Percentiles rank a stretch among this genome's conserved stretches.
phyloP scores from a whole-genome alignment of 139 green algal species.

The Chlamydomonas schloesseri region DNA sequence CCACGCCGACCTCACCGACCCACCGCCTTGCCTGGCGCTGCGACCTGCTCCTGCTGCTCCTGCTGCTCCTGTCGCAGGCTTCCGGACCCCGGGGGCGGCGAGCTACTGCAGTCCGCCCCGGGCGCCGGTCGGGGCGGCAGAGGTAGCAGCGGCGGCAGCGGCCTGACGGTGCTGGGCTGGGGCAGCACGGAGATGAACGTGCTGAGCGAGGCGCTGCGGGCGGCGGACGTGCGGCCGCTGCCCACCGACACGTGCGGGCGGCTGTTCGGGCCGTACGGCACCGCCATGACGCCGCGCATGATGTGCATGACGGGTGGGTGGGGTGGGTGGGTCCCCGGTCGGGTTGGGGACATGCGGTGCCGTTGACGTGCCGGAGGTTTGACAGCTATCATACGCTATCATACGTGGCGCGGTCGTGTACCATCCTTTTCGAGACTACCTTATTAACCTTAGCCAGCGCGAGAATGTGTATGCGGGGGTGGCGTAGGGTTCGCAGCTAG shows the following conservation, averaged over 20 bases:
- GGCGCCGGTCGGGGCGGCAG: not conserved
- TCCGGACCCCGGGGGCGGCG: not conserved
- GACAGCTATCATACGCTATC: too few relatives aligned
- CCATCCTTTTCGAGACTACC: too few relatives aligned
- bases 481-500: too few relatives aligned
- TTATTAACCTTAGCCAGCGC: too few relatives aligned
- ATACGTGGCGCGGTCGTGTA: too few relatives aligned
- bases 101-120: not conserved
- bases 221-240: constrained; percentile 1
- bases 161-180: constrained; percentile 31
- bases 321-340: not conserved
- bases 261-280: constrained; percentile 38
- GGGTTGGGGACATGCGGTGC: too few relatives aligned
- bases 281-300: constrained; percentile 30
- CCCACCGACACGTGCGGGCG: not conserved
- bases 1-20: too few relatives aligned
- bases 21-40: too few relatives aligned
- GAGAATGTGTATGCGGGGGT: not conserved
- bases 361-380: too few relatives aligned
- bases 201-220: constrained; percentile 1
- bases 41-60: too few relatives aligned
- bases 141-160: too few relatives aligned
- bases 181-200: constrained; percentile 33
- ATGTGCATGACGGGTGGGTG: constrained; percentile 34
- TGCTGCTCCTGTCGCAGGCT: too few relatives aligned